Evolutionary conservation across 2,329 filamentous ascomycete genomes (phyloP), one percentile per base, ranked within the genome.

Genomic region (Verticillium zaregamsianum): DNA sequence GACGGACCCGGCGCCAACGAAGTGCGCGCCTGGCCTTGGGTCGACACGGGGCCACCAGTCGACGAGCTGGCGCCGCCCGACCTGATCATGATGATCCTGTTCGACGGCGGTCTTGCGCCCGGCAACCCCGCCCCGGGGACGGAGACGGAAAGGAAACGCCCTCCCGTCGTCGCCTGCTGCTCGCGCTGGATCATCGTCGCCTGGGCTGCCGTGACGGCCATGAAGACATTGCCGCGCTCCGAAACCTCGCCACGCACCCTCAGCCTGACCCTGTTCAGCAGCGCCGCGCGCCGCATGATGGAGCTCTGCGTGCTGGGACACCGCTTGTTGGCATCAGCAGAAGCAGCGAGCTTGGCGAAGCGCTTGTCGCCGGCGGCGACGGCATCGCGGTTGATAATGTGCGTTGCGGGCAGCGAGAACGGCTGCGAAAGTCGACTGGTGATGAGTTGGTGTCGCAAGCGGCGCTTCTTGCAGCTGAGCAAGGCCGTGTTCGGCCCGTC

Each of bases 401-500:
- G 88, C 54, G 88, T 87, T 3, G 89, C 86, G 0, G 89, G 89
- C 32, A 84, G 79, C 0, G 88, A 90, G 72, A 86, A 92, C 1
- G 89, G 88, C 57, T 81, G 83, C 11, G 88, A 91, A 0, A 92
- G 84, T 8, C 88, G 82, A 23, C 88, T 91, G 1, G 90, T 92
- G 69, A 91, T 85, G 54, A 91, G 80, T 23, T 82, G 74, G 2
- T 85, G 76, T 1, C 87, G 81, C 4, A 91, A 75, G 3, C 89
- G 81, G 28, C 89, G 84, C 73, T 91, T 92, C 79, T 92, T 92
- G 70, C 76, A 80, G 70, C 78, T 71, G 62, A 86, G 66, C n/a
- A 66, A 68, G 32, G 77, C 77, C 0, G 82, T 84, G 66, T 80
- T 77, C 58, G 79, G 82, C 60, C 80, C 85, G 63, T 89, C 86